These are phyloP conservation scores for Metschnikowia corniflorae DNA, from an alignment of 805 yeast genomes.

Conservation along the genomic window DNA sequence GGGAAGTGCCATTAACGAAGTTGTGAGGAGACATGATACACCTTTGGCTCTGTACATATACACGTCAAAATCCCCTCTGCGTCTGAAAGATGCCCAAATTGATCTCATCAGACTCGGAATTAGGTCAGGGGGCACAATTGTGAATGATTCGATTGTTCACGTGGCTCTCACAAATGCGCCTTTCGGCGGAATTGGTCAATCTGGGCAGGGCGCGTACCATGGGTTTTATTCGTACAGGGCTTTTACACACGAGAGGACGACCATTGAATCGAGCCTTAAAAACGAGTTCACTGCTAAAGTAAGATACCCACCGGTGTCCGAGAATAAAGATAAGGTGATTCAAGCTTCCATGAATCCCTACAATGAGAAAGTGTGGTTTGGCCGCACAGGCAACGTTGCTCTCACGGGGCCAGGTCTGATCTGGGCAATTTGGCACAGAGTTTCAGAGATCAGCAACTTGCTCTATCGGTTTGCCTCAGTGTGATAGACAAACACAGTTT, in stretches of 20 bases:
- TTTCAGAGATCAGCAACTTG: conserved; percentile 30
- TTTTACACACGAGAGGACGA: conserved; percentile 75
- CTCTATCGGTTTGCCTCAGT: conserved; percentile 16
- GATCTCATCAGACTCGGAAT: conserved; percentile 45
- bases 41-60: conserved; percentile 82
- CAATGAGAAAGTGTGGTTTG: conserved; percentile 38
- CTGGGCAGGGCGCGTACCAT: conserved; percentile 84
- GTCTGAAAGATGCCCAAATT: conserved; percentile 43
- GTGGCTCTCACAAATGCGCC: conserved; percentile 68
- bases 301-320: conserved; percentile 63
- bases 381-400: conserved; percentile 33
- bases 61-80: conserved; percentile 41
- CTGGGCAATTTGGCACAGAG: conserved; percentile 30
- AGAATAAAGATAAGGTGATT: conserved; percentile 30
- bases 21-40: conserved; percentile 54
- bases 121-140: conserved; percentile 67
- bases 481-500: no score
- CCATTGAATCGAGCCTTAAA: conserved; percentile 62
- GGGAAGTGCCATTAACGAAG: conserved; percentile 39
- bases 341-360: conserved; percentile 26
- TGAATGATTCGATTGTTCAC: conserved; percentile 73
- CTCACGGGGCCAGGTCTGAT: conserved; percentile 31
- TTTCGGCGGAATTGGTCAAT: conserved; percentile 86
- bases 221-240: conserved; percentile 59
- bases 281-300: conserved; percentile 54